Conservation (phyloP, 78 protist genomes). For the Pelomyxa schiedti region DNA sequence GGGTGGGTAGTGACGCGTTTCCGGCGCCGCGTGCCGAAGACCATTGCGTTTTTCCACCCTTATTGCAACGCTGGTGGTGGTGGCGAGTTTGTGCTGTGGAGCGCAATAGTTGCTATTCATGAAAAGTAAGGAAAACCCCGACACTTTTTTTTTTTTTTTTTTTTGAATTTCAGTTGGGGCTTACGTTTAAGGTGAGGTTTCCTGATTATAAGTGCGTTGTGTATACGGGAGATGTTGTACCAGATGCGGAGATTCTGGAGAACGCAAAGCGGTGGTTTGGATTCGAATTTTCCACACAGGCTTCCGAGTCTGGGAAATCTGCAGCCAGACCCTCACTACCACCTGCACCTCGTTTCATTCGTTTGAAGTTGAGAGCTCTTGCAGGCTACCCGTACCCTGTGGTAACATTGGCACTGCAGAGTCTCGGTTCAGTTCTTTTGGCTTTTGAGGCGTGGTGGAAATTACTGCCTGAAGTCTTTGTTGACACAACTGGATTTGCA, state of each 20-base stretch:
- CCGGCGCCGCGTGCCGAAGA: not conserved
- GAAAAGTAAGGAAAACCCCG: not conserved
- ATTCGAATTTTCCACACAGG: too few species aligned
- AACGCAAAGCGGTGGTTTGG: not conserved
- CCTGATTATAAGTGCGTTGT: too few species aligned
- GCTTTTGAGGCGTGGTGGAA: constrained; percentile 35
- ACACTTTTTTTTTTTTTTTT: not conserved
- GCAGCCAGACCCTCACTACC: not conserved
- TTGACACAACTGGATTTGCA: constrained; percentile 81
- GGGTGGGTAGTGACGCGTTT: too few species aligned
- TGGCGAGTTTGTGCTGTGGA: constrained; percentile 77
- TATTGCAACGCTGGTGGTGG: constrained; percentile 69
- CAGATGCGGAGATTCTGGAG: not conserved
- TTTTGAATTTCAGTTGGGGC: too few species aligned
- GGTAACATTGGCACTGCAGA: constrained; percentile 19
- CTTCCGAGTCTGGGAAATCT: too few species aligned
- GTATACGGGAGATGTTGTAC: not conserved
- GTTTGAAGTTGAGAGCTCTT: not conserved
- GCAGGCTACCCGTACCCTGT: not conserved
- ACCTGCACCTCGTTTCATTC: not conserved
- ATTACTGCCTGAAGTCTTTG: constrained; percentile 31
- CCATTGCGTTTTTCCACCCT: not conserved
- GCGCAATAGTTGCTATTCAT: constrained; percentile 19
- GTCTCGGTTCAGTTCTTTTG: constrained; percentile 36
- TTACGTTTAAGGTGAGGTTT: too few species aligned